Base-by-base conservation (phyloP, 2,329 filamentous ascomycete genomes). In the Xylaria sp. region DNA sequence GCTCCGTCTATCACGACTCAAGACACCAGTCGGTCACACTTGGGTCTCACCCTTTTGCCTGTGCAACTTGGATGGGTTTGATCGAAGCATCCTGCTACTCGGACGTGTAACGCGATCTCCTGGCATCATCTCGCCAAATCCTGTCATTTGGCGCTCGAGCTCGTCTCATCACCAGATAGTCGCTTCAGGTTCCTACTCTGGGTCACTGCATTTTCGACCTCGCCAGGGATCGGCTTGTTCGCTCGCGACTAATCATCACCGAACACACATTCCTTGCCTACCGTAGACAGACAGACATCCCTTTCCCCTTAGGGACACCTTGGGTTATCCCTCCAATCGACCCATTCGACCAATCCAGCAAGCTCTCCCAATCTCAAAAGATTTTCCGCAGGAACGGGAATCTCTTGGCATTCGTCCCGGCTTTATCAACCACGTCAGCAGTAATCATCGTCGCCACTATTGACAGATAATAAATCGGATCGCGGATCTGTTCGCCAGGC, bases 381-480 rank as follows among this genome's bases (percentile, higher is more conserved):
- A 65, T 61, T 67, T 70, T 69, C 68, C 69, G 67, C 69, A 61
- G 69, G 69, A 57, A 68, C 69, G 67, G 68, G 64, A 68, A 53
- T 52, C 16, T 30, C 58, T 63, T 65, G 62, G 59, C 63, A 59
- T 65, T 56, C 49, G 59, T 62, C 54, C 63, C 54, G 56, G 59
- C 59, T 63, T 59, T 59, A 65, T 59, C 61, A 61, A 63, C 66
- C 66, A 66, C 67, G 64, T 68, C 65, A 67, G 64, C 63, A 66
- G 54, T 63, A 60, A 63, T 68, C 57, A 60, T 63, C 37, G 61
- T 54, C 59, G 39, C 30, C 44, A 19, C 51, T 56, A 58, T 59
- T 56, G 54, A 60, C 42, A 55, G 23, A 57, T 53, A 47, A 52
- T 59, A 46, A 46, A 46, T 46, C 42, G 42, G 42, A 46, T 16